Base-by-base conservation (phyloP, 2,329 filamentous ascomycete genomes). In the Fusarium circinatum region DNA sequence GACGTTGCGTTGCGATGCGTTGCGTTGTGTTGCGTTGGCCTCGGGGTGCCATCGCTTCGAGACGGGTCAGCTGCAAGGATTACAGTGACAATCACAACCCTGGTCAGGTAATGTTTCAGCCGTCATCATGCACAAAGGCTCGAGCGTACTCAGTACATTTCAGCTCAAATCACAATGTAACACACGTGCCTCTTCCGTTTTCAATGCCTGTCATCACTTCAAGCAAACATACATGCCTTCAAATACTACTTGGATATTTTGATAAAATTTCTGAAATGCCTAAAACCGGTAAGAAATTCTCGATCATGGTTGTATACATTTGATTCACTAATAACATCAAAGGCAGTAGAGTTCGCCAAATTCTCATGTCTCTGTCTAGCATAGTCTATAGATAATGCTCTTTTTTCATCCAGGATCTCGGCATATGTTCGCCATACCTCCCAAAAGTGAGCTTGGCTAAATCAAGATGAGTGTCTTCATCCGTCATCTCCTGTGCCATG, bases 1-100 rank as follows among this genome's bases (percentile, higher is more conserved):
- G 65, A 68, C 65, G 66, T 68, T 69, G 66, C 55, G 15, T 36
- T n/a, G n/a, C 65, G 66, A 69, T 69, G 66, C 55, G 15, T 24
- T 34, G 32, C 30, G 30, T 28, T 28, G 28, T 3, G 28, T 32
- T 32, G 32, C 32, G n/a, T 64, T 64, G n/a, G 15, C 36, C 24
- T 34, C 15, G 17, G 18, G 41, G 56, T 39, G 42, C 34, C 39
- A 51, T 32, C 39, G 45, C 39, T 30, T 52, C 22, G 44, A 41
- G 45, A 30, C 4, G 38, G 17, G 15, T 49, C 44, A 41, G 28
- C 5, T 68, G 18, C 41, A 45, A 30, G 51, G 26, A 47, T 41
- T 36, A 32, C 10, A 12, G 32, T 60, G 34, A 32, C 34, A 60
- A 30, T 39, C 30, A 34, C 3, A n/a, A 49, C 24, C 30, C 41